Base-by-base conservation (phyloP, 73 alveolate species). In the Breviolum minutum region DNA sequence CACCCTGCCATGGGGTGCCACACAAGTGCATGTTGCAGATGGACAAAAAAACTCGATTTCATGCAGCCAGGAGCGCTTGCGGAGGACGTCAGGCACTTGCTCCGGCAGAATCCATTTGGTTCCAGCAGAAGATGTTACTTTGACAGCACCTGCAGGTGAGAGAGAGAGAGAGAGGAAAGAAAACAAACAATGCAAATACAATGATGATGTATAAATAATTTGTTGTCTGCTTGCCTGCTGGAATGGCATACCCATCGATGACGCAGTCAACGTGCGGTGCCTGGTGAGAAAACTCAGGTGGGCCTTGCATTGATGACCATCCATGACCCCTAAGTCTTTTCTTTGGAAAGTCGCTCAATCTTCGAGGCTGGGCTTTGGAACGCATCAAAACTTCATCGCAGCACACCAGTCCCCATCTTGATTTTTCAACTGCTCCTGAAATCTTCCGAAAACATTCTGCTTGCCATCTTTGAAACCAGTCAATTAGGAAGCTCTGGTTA, bases 101-200 rank as follows among this genome's bases (percentile, higher is more conserved):
- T 92, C 98, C 19, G 98, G 98, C 98, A 92, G 90, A 63, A 92
- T 92, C 98, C 98, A 92, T 64, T 92, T 92, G 60, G 98, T 92
- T 81, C 98, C 98, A 26, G 98, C 98, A 73, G 91, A 74, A 26
- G 98, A 92, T 2, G 98, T 92, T 63, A 92, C 98, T 63, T 92
- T 92, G 68, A 92, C 98, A 6, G 98, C 79, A 73, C 98, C 94
- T 86, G 40, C 69, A 71, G 26, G 81, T 20, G 26, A 71, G 26
- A 30, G 10, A 30, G 12, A 71, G 40, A 71, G 63, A 20, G 27
- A 27, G 86, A 10, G 61, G 13, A 27, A 30, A 20, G 13, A 27
- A 30, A 20, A 17, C 81, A 12, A 71, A 20, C 81, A 71, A 16
- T 48, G 68, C 13, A 77, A 30, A 77, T 63, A 3, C 63, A 19